Evolutionary conservation across 1,139 yeast genomes (phyloP).

Genomic region (Eremothecium gossypii): DNA sequence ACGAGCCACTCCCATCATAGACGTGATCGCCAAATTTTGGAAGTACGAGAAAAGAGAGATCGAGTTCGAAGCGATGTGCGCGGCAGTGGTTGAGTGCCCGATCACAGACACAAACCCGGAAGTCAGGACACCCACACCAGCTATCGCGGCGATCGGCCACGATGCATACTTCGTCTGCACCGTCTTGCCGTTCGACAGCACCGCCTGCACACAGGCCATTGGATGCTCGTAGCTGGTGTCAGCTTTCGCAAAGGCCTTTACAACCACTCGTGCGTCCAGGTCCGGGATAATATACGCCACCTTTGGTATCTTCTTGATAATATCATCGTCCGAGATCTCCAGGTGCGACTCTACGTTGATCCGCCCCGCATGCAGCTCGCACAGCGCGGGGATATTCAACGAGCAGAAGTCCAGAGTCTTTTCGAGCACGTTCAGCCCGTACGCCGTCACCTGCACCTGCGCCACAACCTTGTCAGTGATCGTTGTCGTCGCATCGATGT

Average conservation of each 20-base stretch:
- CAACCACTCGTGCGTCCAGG: constrained; percentile 83
- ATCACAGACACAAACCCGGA: constrained; percentile 80
- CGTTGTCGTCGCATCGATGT: constrained; percentile 71
- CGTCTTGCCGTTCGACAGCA: constrained; percentile 78
- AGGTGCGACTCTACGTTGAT: constrained; percentile 57
- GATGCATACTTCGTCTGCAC: constrained; percentile 92
- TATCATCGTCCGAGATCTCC: constrained; percentile 31
- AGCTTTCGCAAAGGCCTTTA: constrained; percentile 46
- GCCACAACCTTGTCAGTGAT: constrained; percentile 69
- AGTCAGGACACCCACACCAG: constrained; percentile 78
- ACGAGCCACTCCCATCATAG: constrained; percentile 91
- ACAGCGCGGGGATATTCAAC: constrained; percentile 46
- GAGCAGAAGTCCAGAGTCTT: constrained; percentile 56
- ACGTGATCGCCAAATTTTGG: constrained; percentile 85
- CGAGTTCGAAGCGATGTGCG: constrained; percentile 93
- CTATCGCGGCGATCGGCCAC: constrained; percentile 93
- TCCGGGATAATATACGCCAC: constrained; percentile 89
- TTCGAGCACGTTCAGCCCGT: constrained; percentile 66
- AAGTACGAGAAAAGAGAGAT: constrained; percentile 87
- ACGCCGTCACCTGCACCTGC: constrained; percentile 58
- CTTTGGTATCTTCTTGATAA: constrained; percentile 54
- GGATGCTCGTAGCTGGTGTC: constrained; percentile 34
- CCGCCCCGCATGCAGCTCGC: constrained; percentile 86
- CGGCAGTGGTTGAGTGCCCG: constrained; percentile 89
- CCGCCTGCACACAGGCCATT: constrained; percentile 90